Evolutionary conservation across 2,329 filamentous ascomycete genomes (phyloP).

Genomic region (Scolecobasidium constrictum): DNA sequence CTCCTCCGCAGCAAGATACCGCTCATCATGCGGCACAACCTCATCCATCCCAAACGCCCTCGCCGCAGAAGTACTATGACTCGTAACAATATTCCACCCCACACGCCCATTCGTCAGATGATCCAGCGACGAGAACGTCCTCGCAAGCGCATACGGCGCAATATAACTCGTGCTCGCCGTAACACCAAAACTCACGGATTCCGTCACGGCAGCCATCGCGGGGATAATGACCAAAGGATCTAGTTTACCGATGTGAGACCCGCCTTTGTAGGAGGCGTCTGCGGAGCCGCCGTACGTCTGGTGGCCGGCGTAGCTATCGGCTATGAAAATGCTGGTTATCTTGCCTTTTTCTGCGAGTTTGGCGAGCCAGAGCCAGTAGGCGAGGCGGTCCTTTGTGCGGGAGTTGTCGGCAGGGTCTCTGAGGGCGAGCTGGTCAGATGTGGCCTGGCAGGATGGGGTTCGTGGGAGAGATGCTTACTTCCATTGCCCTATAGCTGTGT

Average conservation of each 20-base stretch:
- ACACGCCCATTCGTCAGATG: background rate
- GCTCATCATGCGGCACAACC: constrained; percentile 49
- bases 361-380: constrained; percentile 9
- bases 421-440: constrained; percentile 11
- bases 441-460: constrained; percentile 11
- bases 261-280: constrained; percentile 4
- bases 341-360: constrained; percentile 8
- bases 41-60: constrained; percentile 39
- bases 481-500: constrained; percentile 1
- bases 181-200: constrained; percentile 29
- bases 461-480: background rate
- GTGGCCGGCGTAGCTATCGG: constrained; percentile 3
- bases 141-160: constrained; percentile 32
- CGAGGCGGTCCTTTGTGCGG: constrained; percentile 8
- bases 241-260: background rate
- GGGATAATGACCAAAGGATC: constrained; percentile 12
- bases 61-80: constrained; percentile 26
- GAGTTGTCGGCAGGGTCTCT: constrained; percentile 8
- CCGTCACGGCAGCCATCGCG: constrained; percentile 34
- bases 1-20: constrained; percentile 51
- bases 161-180: constrained; percentile 27
- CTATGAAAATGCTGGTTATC: constrained; percentile 9
- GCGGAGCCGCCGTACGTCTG: constrained; percentile 8
- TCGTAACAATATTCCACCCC: constrained; percentile 4
- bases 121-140: constrained; percentile 29